Base-by-base conservation (phyloP, 164 flowering plant species). In the Amborella trichopoda region DNA sequence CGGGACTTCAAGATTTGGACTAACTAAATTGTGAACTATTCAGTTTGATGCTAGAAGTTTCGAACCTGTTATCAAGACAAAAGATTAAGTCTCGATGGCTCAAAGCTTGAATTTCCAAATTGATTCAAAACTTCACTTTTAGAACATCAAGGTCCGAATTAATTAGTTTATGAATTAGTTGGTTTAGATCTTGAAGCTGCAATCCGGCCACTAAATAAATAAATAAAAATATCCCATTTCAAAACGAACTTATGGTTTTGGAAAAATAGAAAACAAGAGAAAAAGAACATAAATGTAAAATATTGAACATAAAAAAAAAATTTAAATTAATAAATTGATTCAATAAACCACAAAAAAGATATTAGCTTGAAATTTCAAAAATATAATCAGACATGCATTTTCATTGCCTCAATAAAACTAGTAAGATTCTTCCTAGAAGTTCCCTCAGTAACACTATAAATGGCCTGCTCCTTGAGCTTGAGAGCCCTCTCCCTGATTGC, bases 381-480 rank as follows among this genome's bases (percentile, higher is more conserved):
- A 14, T 30, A 30, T 8, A 30, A 8, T 14, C 14, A 8, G 34
- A 9, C 34, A 8, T 30, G 14, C 34, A 9, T 14, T 30, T 30
- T 40, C 10, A 55, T 32, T 13, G 14, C 26, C 3, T 42, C 40
- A 21, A 55, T 21, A n/a, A 61, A 61, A 32, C 46, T 6, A 6
- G 28, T 18, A 13, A 61, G 22, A 50, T 55, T 61, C 12, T 27
- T 55, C 12, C 4, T 1, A 19, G 66, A 62, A 25, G 33, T 3
- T 10, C 62, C 67, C 4, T 52, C 55, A 10, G 34, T 25, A 4
- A 53, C 24, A 44, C 53, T 47, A 38, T 52, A 30, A 5, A 27
- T 44, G 1, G 45, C 59, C 28, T 42, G 28, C 18, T 56, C 48
- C 60, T 37, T 52, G 27, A 57, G 34, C 50, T 38, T 27, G 18